Base-by-base conservation (phyloP, 192 early-diverging fungal species). In the Coemansia sp. region DNA sequence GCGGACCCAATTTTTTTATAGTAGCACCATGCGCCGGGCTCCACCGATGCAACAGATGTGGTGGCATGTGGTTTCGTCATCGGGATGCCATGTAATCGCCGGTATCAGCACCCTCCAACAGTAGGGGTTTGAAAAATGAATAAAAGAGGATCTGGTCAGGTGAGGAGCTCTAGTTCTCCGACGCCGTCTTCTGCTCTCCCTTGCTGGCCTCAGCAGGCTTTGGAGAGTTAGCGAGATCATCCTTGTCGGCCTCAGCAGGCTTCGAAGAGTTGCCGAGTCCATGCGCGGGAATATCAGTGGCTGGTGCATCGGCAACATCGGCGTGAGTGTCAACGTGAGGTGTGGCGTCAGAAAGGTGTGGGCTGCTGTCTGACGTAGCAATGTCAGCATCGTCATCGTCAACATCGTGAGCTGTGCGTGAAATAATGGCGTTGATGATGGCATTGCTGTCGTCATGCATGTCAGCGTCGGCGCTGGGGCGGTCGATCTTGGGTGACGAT, bases 401-500 rank as follows among this genome's bases (percentile, higher is more conserved):
- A 58, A 54, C 75, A 33, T 63, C 24, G 39, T 72, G 57, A 4
- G 52, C 6, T n/a, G 59, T 74, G 21, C 57, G 64, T 51, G 68
- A 64, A 32, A 80, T 59, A 19, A 80, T 71, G 31, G 65, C 73
- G 59, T 68, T 72, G 57, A 76, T 65, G 9, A 67, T 65, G 51
- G 57, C 67, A 10, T 62, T 60, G 73, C 65, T 70, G 62, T 68
- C 70, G 30, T 72, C 74, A 52, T 27, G 36, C 30, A 61, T 59
- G 8, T 76, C 71, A 9, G 70, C 57, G 30, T 67, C 63, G 17
- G 39, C n/a, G 30, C 59, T 42, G 21, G 67, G 22, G 50, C 72
- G 70, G 36, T 73, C 60, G 63, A 77, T 70, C 68, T 71, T 66
- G 54, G 80, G 70, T 61, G 75, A 77, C 51, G 69, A 64, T 66